A percentile compares a stretch with the other conserved stretches of the same genome.
These are phyloP conservation scores for Heterobasidion occidentale DNA, from an alignment of 1,284 basidiomycete species.

Conservation along the genomic window DNA sequence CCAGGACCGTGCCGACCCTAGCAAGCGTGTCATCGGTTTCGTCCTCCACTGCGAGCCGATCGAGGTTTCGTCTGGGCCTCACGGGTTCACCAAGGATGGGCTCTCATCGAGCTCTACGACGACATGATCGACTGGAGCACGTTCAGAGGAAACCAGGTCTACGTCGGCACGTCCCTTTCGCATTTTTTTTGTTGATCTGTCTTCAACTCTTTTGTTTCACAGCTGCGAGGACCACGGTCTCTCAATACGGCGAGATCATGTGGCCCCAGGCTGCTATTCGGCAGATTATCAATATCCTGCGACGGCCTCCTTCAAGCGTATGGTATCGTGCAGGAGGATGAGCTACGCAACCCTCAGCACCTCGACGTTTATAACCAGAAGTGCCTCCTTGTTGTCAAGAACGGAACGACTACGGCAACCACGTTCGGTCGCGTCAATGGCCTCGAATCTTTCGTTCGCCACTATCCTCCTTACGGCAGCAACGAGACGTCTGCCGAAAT, in stretches of 20 bases:
- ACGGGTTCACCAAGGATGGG: too few species aligned
- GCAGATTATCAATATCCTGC: conserved; percentile 16
- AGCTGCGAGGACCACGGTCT: too few species aligned
- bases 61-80: too few species aligned
- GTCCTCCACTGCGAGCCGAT: too few species aligned
- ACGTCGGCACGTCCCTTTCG: too few species aligned
- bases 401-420: conserved; percentile 19
- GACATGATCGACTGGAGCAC: too few species aligned
- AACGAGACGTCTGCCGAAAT: conserved; percentile 13
- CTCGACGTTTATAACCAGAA: conserved; percentile 16
- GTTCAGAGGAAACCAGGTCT: too few species aligned
- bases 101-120: too few species aligned
- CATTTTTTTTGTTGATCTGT: too few species aligned
- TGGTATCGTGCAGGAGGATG: conserved; percentile 13
- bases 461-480: conserved; percentile 11
- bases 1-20: too few species aligned
- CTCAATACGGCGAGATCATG: conserved; percentile 19
- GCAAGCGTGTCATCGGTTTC: too few species aligned
- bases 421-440: conserved; percentile 21
- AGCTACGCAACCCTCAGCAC: conserved; percentile 18
- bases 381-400: conserved; percentile 20
- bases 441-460: conserved; percentile 18
- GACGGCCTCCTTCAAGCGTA: conserved; percentile 21
- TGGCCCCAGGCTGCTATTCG: conserved; percentile 18
- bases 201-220: too few species aligned